Evolutionary conservation across 2,329 filamentous ascomycete species (phyloP), one percentile per base, ranked within the genome.

Genomic region (Rhynchosporium agropyri): DNA sequence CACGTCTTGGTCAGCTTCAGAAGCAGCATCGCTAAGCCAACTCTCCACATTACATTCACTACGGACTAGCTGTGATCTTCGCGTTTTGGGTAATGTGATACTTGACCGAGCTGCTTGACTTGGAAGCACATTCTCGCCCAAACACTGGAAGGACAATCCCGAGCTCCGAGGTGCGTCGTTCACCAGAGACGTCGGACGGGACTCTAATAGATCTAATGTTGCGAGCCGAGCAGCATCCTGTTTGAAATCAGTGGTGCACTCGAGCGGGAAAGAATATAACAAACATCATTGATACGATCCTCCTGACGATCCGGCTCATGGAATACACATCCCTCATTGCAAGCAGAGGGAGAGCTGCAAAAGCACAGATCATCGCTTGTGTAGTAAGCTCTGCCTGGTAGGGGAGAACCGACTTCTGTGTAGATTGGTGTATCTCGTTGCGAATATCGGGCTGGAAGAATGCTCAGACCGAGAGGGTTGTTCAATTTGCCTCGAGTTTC

Each of bases 131-230:
- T 26, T 13, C 33, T 69, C 63, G 1, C 67, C 68, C 10, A 60
- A 48, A n/a, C 72, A 73, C 62, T 72, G 63, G 45, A 73, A 71
- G 2, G 72, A 73, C 8, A 73, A 43, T 0, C 59, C 65, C 1
- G 72, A 73, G 46, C 60, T 63, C 20, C 65, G 63, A 31, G 55
- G 42, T 2, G 20, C 20, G 20, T 56, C 10, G 42, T 38, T 46
- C 2, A 51, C 38, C 45, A 49, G 36, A 8, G 61, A 61, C 28
- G 8, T 15, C 28, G 36, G 33, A n/a, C 42, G 36, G 29, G 28
- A 15, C 26, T 57, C 31, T n/a, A 36, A 15, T 4, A 13, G 29
- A 28, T 48, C 48, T n/a, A 42, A 3, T 13, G 31, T n/a, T 3
- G 33, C 40, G 43, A 20, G 10, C 31, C 42, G 40, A 43, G 12